phyloP scores from a whole-genome alignment of 2,329 filamentous ascomycete species.

The Scedosporium minutisporum region DNA sequence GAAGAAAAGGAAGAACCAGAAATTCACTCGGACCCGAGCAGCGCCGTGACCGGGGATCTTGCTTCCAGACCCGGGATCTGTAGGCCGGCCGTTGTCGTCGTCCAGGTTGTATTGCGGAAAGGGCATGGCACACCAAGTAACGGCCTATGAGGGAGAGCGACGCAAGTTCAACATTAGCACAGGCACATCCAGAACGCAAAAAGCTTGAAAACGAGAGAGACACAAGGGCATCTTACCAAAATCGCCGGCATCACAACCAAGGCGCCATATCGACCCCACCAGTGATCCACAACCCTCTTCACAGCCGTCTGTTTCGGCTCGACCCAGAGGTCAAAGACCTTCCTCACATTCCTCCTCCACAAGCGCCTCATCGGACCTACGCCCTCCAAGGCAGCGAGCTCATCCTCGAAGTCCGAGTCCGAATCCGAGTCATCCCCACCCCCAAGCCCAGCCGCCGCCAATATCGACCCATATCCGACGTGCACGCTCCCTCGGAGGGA shows the following conservation, averaged over 20 bases:
- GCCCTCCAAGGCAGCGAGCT: conserved; percentile 20
- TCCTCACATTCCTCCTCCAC: conserved; percentile 3
- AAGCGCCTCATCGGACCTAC: conserved; percentile 20
- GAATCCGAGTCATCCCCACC: conserved; percentile 11
- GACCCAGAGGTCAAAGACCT: conserved; percentile 43
- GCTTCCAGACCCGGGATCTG: conserved; percentile 20
- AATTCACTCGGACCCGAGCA: conserved; percentile 55
- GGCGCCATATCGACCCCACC: conserved; percentile 54
- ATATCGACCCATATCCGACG: conserved; percentile 44
- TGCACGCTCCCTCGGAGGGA: conserved; percentile 41
- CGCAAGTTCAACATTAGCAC: not conserved
- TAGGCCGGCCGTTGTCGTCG: conserved; percentile 27
- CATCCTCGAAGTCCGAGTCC: conserved; percentile 25
- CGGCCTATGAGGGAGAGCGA: conserved; percentile 31
- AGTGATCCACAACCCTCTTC: conserved; percentile 46
- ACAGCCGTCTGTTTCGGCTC: conserved; percentile 50
- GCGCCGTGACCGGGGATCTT: conserved; percentile 52
- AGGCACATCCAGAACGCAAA: not conserved
- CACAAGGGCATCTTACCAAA: conserved; percentile 34
- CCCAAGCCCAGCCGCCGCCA: conserved; percentile 25
- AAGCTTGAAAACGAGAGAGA: not conserved
- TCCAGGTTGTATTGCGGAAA: conserved; percentile 53
- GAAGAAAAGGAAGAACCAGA: conserved; percentile 62
- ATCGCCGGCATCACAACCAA: conserved; percentile 51
- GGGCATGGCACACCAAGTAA: conserved; percentile 56